Conservation (phyloP, 176 grass and related monocot genomes). For the Eragrostis curvula region DNA sequence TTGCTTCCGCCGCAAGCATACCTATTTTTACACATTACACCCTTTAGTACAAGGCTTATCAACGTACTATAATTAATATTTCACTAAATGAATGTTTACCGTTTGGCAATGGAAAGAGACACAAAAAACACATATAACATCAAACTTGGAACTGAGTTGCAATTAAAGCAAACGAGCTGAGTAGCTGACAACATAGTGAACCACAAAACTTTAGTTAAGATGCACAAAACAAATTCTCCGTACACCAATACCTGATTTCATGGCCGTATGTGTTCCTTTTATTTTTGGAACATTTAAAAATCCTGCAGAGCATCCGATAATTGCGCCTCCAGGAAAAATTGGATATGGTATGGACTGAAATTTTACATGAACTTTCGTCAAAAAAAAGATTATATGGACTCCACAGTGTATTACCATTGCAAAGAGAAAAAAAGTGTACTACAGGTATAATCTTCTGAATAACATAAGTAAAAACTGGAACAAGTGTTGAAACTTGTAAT, state of each 20-base stretch:
- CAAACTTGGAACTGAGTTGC: neutral
- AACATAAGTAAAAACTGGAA: conserved; percentile 12
- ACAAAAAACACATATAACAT: neutral
- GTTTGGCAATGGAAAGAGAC: neutral
- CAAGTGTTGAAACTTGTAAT: neutral
- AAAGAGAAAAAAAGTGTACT: conserved; percentile 6
- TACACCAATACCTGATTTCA: conserved; percentile 83
- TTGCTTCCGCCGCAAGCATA: conserved; percentile 90
- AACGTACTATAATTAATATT: neutral
- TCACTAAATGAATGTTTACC: neutral
- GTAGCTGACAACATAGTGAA: conserved; percentile 2
- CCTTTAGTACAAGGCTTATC: conserved; percentile 40
- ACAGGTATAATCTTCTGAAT: neutral
- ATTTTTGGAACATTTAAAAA: conserved; percentile 98
- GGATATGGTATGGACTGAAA: conserved; percentile 97
- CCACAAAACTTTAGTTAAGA: neutral
- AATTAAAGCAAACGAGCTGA: neutral
- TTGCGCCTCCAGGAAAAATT: conserved; percentile 90
- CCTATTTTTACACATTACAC: conserved; percentile 51
- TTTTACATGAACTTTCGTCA: conserved; percentile 28
- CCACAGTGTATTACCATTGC: too few relatives aligned
- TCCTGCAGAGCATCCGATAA: conserved; percentile 96
- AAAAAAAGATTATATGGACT: too few relatives aligned
- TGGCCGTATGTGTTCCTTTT: conserved; percentile 97
- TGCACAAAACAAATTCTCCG: neutral